Conservation (phyloP, 768 basidiomycete genomes). For the Macrolepiota fuliginosa region DNA sequence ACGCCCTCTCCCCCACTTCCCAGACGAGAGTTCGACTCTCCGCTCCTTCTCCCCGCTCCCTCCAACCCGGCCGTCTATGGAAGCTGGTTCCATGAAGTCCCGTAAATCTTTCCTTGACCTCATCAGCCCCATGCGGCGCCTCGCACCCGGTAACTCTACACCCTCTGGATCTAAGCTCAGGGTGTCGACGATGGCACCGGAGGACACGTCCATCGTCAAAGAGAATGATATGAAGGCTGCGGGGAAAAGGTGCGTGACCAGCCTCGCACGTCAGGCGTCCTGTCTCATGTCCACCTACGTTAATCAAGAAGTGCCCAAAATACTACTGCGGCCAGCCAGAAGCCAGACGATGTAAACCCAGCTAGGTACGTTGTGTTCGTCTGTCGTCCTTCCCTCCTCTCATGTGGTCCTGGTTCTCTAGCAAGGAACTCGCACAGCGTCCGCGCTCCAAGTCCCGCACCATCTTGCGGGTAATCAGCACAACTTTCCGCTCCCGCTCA, state of each 20-base stretch:
- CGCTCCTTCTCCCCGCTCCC: slow-evolving; percentile 11
- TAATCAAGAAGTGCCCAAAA: slow-evolving; percentile 2
- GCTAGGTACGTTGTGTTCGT: slow-evolving; percentile 13
- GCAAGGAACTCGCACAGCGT: not conserved
- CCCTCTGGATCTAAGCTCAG: slow-evolving; percentile 10
- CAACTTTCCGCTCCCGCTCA: slow-evolving; percentile 15
- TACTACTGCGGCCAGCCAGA: slow-evolving; percentile 1
- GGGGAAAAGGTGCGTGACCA: slow-evolving; percentile 1
- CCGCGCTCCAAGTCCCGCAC: slow-evolving; percentile 17
- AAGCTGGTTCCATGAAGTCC: slow-evolving; percentile 11
- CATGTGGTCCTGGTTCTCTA: slow-evolving; percentile 2
- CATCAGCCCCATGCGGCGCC: not conserved
- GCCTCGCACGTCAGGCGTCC: not conserved
- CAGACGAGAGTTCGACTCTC: not conserved
- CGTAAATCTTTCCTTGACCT: slow-evolving; percentile 12
- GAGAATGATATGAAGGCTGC: not conserved
- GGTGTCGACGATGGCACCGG: not conserved
- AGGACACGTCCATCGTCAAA: not conserved
- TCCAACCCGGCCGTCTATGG: slow-evolving; percentile 2
- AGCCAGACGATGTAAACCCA: slow-evolving; percentile 13
- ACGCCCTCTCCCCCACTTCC: slow-evolving; percentile 5
- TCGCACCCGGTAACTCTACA: not conserved
- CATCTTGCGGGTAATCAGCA: slow-evolving; percentile 13
- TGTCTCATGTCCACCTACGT: slow-evolving; percentile 3
- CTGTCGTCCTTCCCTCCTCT: slow-evolving; percentile 2